Percentiles rank a stretch among this genome's conserved stretches.
Conservation (phyloP, 1,139 yeast genomes). For the Pneumocystis jirovecii region DNA sequence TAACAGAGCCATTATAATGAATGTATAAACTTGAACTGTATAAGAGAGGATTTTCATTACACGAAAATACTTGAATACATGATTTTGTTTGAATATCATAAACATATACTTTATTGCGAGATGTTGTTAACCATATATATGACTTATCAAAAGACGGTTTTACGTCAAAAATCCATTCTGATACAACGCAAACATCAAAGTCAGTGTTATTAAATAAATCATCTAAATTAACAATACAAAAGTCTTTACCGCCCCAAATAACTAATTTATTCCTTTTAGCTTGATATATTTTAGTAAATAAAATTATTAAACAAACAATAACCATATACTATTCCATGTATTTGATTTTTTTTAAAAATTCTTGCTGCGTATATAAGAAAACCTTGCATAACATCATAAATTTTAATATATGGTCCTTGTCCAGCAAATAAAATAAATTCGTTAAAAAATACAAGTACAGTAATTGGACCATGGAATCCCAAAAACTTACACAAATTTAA, state of each 20-base stretch:
- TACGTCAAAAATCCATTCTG: slow-evolving; percentile 65
- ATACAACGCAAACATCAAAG: slow-evolving; percentile 35
- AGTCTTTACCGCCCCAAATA: slow-evolving; percentile 62
- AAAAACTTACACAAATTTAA: slow-evolving; percentile 10
- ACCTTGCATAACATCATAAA: slow-evolving; percentile 36
- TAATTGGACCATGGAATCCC: slow-evolving; percentile 58
- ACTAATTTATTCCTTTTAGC: slow-evolving; percentile 26
- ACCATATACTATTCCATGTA: slow-evolving; percentile 51
- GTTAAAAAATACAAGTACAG: slow-evolving; percentile 39
- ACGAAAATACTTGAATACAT: slow-evolving; percentile 32
- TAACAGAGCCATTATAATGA: slow-evolving; percentile 27
- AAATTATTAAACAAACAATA: background rate
- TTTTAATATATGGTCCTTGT: slow-evolving; percentile 52
- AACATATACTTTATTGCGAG: slow-evolving; percentile 59
- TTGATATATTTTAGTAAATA: background rate
- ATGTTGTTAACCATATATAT: slow-evolving; percentile 44
- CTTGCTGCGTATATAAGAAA: slow-evolving; percentile 29
- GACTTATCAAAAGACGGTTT: slow-evolving; percentile 32
- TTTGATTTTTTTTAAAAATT: slow-evolving; percentile 54
- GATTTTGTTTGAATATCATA: slow-evolving; percentile 27
- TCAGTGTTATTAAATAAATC: slow-evolving; percentile 21
- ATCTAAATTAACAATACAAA: slow-evolving; percentile 31
- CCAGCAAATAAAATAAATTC: slow-evolving; percentile 42
- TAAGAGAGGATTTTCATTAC: slow-evolving; percentile 64
- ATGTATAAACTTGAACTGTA: slow-evolving; percentile 69